Evolutionary conservation across 192 early-diverging fungal genomes (phyloP), one percentile per base, ranked within the genome.

Genomic region (Entomortierella beljakovae): DNA sequence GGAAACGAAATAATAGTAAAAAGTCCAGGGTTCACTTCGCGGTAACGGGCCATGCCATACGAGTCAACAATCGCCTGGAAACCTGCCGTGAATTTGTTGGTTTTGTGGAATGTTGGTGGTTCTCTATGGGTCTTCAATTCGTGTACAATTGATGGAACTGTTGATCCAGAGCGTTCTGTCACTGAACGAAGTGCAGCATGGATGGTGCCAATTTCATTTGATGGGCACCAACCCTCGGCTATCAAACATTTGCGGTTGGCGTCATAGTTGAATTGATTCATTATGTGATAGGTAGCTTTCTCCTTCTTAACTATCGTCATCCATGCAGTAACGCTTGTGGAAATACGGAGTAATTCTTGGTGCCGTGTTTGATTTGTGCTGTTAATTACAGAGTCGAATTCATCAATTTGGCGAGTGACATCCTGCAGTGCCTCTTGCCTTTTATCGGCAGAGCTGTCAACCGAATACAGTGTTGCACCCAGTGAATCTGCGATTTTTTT

Each of bases 161-260:
- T 96, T 3, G 97, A 94, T 40, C 95, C 95, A 26, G 96, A 92
- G 7, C 64, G 63, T 25, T 74, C 57, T 6, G 64, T 74, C 11
- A 96, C 96, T 37, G 87, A 81, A 34, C 94, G 89, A 15, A 99
- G 85, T 8, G 97, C 89, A n/a, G 92, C 86, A 68, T 96, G 92
- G 59, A 98, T 86, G 0, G 89, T 87, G 22, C 86, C 83, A 62
- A 98, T 89, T 74, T 93, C 91, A 68, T 89, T 89, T 34, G 92
- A 92, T 18, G 98, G 95, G 77, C 95, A 96, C 98, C 98, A 99
- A 16, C 97, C 98, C 82, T 99, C 98, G 23, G 96, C 96, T 83
- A 98, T 97, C 70, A 98, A 83, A 57, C 94, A 93, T 82, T 96
- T 97, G 75, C 95, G 89, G 83, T 91, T 94, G 33, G 80, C 80